These are phyloP conservation scores for Candida insectorum DNA, from an alignment of 805 yeast genomes.

Conservation along the genomic window DNA sequence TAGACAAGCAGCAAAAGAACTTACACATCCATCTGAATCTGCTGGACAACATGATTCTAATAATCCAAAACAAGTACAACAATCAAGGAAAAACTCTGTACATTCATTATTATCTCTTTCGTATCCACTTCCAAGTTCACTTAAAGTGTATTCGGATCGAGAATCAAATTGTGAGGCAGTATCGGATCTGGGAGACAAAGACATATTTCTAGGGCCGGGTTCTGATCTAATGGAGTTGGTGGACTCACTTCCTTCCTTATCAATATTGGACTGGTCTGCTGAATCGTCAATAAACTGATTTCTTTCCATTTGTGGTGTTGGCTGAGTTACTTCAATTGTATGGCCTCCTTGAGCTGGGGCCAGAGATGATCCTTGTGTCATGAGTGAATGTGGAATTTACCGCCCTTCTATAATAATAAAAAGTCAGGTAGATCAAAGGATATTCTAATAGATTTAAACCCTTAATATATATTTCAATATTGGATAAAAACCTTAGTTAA, in stretches of 20 bases:
- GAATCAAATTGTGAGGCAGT: slow-evolving; percentile 4
- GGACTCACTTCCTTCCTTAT: background rate
- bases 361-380: too few species aligned
- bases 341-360: too few species aligned
- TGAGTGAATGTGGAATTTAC: too few species aligned
- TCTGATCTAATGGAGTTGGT: slow-evolving; percentile 11
- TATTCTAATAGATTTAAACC: too few species aligned
- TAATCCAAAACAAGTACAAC: slow-evolving; percentile 36
- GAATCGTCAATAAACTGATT: slow-evolving; percentile 7
- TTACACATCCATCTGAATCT: slow-evolving; percentile 38
- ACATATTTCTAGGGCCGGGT: slow-evolving; percentile 15
- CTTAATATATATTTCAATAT: too few species aligned
- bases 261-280: background rate
- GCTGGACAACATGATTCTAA: slow-evolving; percentile 40
- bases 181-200: slow-evolving; percentile 5
- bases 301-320: slow-evolving; percentile 13
- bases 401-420: too few species aligned
- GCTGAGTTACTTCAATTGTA: slow-evolving; percentile 7
- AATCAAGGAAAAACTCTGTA: slow-evolving; percentile 39
- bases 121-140: slow-evolving; percentile 34
- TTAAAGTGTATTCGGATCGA: slow-evolving; percentile 18
- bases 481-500: too few species aligned
- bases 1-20: slow-evolving; percentile 31
- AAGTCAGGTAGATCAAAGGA: too few species aligned
- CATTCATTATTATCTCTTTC: slow-evolving; percentile 38